Conservation (phyloP, 2,329 filamentous ascomycete species). For the Penicillium sp. region DNA sequence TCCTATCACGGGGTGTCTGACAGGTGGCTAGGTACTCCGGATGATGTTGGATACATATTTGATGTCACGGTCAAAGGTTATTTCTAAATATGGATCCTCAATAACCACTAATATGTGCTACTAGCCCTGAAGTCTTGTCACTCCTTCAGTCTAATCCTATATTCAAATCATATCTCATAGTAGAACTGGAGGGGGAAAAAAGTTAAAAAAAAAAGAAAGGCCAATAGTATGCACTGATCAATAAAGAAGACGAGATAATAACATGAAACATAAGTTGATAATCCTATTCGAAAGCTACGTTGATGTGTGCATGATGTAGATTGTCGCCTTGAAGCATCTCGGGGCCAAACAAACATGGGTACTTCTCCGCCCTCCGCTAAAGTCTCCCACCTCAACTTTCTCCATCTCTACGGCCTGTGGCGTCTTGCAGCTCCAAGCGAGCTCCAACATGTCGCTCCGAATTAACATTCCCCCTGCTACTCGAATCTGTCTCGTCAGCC, state of each 20-base stretch:
- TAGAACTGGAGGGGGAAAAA: too few relatives aligned
- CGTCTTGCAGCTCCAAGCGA: slow-evolving; percentile 9
- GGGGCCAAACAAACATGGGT: slow-evolving; percentile 1
- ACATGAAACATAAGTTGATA: not conserved
- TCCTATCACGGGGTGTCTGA: not conserved
- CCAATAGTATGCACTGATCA: not conserved
- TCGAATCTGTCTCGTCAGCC: slow-evolving; percentile 71
- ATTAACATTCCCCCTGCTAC: slow-evolving; percentile 93
- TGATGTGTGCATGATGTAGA: not conserved
- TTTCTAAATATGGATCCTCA: not conserved
- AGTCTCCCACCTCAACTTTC: slow-evolving; percentile 11
- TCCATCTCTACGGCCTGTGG: slow-evolving; percentile 4
- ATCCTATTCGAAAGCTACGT: not conserved
- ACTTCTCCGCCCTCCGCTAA: slow-evolving; percentile 8
- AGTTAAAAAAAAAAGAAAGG: not conserved
- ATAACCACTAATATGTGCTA: not conserved
- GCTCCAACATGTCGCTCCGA: slow-evolving; percentile 68
- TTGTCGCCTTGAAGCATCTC: not conserved
- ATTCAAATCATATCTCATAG: too few relatives aligned
- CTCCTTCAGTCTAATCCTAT: too few relatives aligned
- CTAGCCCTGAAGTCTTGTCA: not conserved
- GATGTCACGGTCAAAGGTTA: too few relatives aligned
- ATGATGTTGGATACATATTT: not conserved
- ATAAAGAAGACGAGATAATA: not conserved
- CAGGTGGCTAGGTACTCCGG: not conserved